These are phyloP conservation scores for Tuber borchii DNA, from an alignment of 495 filamentous ascomycete species.

Conservation along the genomic window DNA sequence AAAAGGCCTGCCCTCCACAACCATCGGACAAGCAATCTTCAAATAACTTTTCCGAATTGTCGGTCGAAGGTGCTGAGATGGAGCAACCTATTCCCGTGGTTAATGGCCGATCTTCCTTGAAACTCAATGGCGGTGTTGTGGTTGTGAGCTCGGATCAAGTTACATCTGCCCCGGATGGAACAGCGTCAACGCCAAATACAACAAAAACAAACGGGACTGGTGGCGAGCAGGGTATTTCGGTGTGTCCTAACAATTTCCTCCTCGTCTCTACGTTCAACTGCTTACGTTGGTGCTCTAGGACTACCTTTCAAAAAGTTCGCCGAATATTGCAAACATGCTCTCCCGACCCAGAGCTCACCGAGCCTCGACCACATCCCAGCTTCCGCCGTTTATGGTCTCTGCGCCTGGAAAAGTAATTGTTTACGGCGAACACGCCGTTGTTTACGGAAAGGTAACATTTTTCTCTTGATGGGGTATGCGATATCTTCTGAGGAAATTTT, in stretches of 20 bases:
- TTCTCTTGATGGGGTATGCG: background rate
- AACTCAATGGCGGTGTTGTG: slow-evolving; percentile 21
- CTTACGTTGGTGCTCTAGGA: background rate
- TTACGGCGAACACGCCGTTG: slow-evolving; percentile 92
- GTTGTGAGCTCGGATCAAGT: slow-evolving; percentile 15
- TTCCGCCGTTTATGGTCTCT: slow-evolving; percentile 93
- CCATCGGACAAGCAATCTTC: background rate
- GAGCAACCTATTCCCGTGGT: background rate
- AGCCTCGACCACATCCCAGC: slow-evolving; percentile 41
- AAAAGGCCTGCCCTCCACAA: background rate
- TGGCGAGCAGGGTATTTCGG: background rate
- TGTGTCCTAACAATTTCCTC: background rate
- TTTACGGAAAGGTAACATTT: slow-evolving; percentile 71
- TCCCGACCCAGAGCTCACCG: slow-evolving; percentile 38
- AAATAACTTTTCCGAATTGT: background rate
- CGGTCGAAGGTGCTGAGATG: background rate
- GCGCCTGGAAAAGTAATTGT: slow-evolving; percentile 97
- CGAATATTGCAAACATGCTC: background rate
- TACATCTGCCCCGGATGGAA: slow-evolving; percentile 1
- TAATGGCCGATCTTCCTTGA: slow-evolving; percentile 7
- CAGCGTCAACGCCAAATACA: background rate
- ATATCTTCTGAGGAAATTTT: slow-evolving; percentile 16
- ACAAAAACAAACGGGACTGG: background rate
- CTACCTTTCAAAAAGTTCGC: background rate
- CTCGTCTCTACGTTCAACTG: background rate